Base-by-base conservation (phyloP, 768 basidiomycete genomes). In the Tulasnella sp. region DNA sequence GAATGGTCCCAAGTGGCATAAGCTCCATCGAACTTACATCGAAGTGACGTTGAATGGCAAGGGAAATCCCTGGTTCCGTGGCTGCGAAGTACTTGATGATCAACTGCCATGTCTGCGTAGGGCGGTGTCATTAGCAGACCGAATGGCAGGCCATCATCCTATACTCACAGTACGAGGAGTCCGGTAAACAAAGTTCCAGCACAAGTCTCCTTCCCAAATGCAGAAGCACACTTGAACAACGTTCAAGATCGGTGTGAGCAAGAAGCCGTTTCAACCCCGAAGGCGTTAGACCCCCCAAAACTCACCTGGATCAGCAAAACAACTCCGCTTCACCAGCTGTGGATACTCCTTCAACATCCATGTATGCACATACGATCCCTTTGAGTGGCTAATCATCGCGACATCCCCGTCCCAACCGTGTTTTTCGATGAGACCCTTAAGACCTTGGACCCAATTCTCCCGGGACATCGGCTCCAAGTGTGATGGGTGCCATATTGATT, bases 141-240 rank as follows among this genome's bases (percentile, higher is more conserved):
- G 14, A 34, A 31, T 37, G 31, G 37, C 18, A 12, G 58, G 37
- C 34, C 64, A 6, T 18, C 34, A 20, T 14, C 79, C 22, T 1
- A 37, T 5, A 86, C 90, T 81, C 86, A 93, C 94, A 42, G 90
- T 93, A 73, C 86, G 88, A 75, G 92, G 92, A 41, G 87, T 88
- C 9, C 91, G 89, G 85, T 97, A 97, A 77, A 96, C 87, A 86
- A 97, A 97, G 84, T 96, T 96, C 87, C 93, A 94, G 85, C 96
- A 97, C 40, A 97, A 91, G 85, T 96, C 95, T 81, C 96, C 96
- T 89, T 98, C 96, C 96, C 96, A 98, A 8, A 93, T 91, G 85
- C 95, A 96, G 85, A 96, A 95, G 0, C 93, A 91, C 41, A 94
- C 93, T 48, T 72, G 44, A 64, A 34, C 46, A 14, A 46, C 16